Conservation (phyloP, 2,329 filamentous ascomycete genomes). For the Dactylellina cionopaga region DNA sequence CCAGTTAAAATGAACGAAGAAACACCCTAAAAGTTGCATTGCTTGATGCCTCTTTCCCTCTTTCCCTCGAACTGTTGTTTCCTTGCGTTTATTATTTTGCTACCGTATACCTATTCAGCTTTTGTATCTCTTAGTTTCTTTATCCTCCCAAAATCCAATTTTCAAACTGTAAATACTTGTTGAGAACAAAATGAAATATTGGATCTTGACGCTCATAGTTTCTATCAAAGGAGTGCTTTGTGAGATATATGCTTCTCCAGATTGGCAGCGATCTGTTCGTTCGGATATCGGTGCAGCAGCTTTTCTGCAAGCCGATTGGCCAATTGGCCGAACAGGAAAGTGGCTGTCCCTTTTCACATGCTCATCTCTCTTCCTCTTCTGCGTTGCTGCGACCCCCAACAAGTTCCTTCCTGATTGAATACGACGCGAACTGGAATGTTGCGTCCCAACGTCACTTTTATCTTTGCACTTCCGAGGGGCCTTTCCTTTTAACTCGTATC, state of each 20-base stretch:
- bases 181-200: constrained; percentile 42
- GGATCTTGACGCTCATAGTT: not conserved
- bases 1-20: too few relatives aligned
- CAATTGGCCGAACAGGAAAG: constrained; percentile 6
- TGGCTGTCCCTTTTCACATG: constrained; percentile 25
- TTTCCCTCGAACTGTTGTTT: not conserved
- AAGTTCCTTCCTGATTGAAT: constrained; percentile 17
- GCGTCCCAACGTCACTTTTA: not conserved
- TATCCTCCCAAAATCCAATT: not conserved
- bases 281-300: too few relatives aligned
- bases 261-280: too few relatives aligned
- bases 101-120: constrained; percentile 38
- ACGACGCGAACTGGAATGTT: constrained; percentile 31
- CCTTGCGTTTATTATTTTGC: not conserved
- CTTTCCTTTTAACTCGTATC: not conserved
- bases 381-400: constrained; percentile 8
- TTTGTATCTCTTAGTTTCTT: constrained; percentile 22
- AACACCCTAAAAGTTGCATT: not conserved
- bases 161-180: constrained; percentile 33
- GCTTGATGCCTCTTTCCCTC: too few relatives aligned
- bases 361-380: not conserved
- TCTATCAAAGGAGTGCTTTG: not conserved
- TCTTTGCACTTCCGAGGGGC: not conserved
- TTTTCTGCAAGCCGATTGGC: constrained; percentile 22
- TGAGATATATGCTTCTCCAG: too few relatives aligned